These are phyloP conservation scores for Brettanomyces bruxellensis DNA, from an alignment of 805 yeast species.

Conservation along the genomic window DNA sequence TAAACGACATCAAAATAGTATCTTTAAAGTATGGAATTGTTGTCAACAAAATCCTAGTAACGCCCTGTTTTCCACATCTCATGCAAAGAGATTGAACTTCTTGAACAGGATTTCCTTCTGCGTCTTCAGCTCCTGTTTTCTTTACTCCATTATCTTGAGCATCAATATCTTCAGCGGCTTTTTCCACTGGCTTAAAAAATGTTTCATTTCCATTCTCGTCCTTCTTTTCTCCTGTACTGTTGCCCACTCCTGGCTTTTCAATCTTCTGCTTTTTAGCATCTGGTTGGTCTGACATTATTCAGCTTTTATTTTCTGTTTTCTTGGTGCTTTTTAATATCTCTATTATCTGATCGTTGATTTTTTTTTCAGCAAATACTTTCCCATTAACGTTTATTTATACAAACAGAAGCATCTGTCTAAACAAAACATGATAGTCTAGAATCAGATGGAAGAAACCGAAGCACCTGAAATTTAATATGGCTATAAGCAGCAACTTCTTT, in stretches of 20 bases:
- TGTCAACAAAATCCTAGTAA: conserved; percentile 76
- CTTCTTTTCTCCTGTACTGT: not conserved
- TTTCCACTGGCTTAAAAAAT: conserved; percentile 52
- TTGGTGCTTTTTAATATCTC: no score
- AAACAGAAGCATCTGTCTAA: no score
- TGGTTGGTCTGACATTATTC: conserved; percentile 1
- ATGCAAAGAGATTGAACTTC: conserved; percentile 92
- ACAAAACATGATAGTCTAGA: no score
- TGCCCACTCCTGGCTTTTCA: conserved; percentile 8
- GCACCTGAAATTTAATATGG: no score
- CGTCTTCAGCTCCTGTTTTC: conserved; percentile 71
- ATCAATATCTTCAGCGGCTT: conserved; percentile 40
- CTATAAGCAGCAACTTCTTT: no score
- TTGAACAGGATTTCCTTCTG: conserved; percentile 89
- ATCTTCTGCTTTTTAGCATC: conserved; percentile 21
- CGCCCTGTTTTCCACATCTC: conserved; percentile 86
- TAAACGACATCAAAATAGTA: conserved; percentile 87
- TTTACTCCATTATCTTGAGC: conserved; percentile 30
- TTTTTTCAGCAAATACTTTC: no score
- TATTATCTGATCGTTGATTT: no score
- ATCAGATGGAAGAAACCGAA: no score
- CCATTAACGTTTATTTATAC: no score
- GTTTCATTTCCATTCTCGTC: conserved; percentile 19
- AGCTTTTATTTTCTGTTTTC: no score
- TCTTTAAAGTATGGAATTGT: conserved; percentile 88